Conservation (phyloP, 768 basidiomycete species). For the Chalciporus piperatus region DNA sequence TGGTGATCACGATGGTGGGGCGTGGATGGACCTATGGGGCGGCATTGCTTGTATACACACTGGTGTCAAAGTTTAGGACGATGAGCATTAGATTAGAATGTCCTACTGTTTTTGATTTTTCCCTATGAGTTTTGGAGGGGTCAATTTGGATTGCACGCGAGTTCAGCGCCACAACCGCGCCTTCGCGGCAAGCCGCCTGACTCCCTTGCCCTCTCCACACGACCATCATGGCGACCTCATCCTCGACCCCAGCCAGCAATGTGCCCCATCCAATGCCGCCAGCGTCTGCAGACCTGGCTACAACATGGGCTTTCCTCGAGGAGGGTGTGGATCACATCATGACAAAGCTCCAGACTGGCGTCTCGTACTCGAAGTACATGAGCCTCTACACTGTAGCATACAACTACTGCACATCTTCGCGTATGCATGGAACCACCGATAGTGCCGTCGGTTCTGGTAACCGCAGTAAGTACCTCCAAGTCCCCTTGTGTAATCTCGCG, state of each 20-base stretch:
- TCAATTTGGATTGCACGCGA: constrained; percentile 2
- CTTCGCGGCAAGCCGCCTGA: constrained; percentile 17
- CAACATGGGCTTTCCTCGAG: constrained; percentile 88
- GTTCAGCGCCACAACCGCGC: constrained; percentile 30
- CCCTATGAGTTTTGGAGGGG: not conserved
- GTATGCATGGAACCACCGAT: constrained; percentile 57
- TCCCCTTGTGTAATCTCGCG: constrained; percentile 8
- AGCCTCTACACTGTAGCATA: constrained; percentile 89
- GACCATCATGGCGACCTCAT: constrained; percentile 33
- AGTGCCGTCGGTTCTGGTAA: constrained; percentile 33
- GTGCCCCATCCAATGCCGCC: constrained; percentile 57
- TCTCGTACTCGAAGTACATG: constrained; percentile 90
- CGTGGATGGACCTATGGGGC: constrained; percentile 84
- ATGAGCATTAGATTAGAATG: not conserved
- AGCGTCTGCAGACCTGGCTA: constrained; percentile 64
- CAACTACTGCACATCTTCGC: constrained; percentile 94
- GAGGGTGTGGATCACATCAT: constrained; percentile 89
- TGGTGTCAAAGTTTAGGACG: constrained; percentile 70
- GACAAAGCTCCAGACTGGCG: constrained; percentile 85
- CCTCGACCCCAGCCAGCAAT: constrained; percentile 29
- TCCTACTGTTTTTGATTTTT: not conserved
- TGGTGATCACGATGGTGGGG: constrained; percentile 71
- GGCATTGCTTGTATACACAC: constrained; percentile 86
- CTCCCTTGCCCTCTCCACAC: constrained; percentile 20
- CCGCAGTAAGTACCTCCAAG: constrained; percentile 51